Percentiles rank a stretch among this genome's conserved stretches.
Evolutionary conservation across 768 basidiomycete genomes (phyloP).

Genomic region (Podaxis mareebaensis): DNA sequence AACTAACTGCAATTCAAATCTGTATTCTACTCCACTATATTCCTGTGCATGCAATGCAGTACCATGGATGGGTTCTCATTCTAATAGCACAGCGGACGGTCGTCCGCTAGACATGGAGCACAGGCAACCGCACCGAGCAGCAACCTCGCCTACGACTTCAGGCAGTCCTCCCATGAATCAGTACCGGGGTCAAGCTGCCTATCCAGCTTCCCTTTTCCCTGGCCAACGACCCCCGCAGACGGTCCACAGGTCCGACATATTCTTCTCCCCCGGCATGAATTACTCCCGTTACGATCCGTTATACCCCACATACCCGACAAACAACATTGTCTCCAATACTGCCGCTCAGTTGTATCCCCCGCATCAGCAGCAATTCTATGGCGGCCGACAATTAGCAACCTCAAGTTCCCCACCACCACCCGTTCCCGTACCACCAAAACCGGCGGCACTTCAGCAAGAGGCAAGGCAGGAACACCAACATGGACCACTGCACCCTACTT

Average conservation of each 20-base stretch:
- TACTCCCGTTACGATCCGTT: constrained; percentile 1
- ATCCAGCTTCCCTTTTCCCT: constrained; percentile 28
- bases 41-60: not conserved
- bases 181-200: constrained; percentile 16
- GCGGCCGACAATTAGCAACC: constrained; percentile 25
- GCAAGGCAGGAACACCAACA: constrained; percentile 1
- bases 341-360: constrained; percentile 34
- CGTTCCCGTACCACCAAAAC: constrained; percentile 10
- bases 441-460: constrained; percentile 13
- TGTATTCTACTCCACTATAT: not conserved
- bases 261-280: constrained; percentile 22
- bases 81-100: not conserved
- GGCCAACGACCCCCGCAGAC: constrained; percentile 30
- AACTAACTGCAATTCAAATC: not conserved
- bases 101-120: constrained; percentile 4
- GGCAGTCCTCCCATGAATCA: constrained; percentile 6
- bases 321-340: constrained; percentile 16
- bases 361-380: constrained; percentile 31
- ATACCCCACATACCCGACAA: constrained; percentile 17
- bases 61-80: not conserved
- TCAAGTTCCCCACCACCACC: constrained; percentile 21
- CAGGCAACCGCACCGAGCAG: constrained; percentile 14
- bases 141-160: constrained; percentile 13
- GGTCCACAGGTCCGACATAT: constrained; percentile 32
- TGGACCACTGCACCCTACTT: constrained; percentile 6